Base-by-base conservation (phyloP, 768 basidiomycete species). In the Tylopilus subfusipes region DNA sequence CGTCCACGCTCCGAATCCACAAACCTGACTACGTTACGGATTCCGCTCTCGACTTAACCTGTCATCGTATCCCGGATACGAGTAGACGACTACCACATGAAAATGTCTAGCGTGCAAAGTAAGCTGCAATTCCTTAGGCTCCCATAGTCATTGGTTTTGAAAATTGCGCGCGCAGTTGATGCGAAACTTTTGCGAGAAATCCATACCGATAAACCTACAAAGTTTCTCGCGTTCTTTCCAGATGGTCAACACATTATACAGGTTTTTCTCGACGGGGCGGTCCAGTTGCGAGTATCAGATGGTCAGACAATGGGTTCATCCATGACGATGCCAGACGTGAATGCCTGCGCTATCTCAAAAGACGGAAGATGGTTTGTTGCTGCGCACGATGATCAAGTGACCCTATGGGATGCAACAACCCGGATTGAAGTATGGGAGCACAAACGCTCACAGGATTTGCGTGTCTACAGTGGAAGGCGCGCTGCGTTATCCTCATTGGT, bases 211-310 rank as follows among this genome's bases (percentile, higher is more conserved):
- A 36, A 22, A 27, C 55, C 46, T n/a, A 47, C 29, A 11, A 47
- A 52, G 5, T 24, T 52, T 25, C 14, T 44, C 16, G 30, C 12
- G 11, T 47, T 46, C 21, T 47, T 16, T 13, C 36, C 46, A 19
- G 57, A 44, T 18, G 25, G 42, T 21, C 38, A 30, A n/a, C 53
- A 55, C 24, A n/a, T 38, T 27, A 58, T 48, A 16, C 49, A 44
- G 9, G 47, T 56, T 40, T 40, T 22, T 19, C 27, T 50, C 21
- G n/a, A 36, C 16, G 38, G 52, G 22, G 52, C 6, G 27, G 16
- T 40, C n/a, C 30, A 50, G 18, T 16, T 57, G 30, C 43, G 25
- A 24, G 21, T 33, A 21, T 45, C 48, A 13, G 57, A 58, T 21
- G 57, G 45, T 43, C 49, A 33, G 31, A 45, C 21, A 45, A 27